These are phyloP conservation scores for Diaporthe sp. DNA, from an alignment of 2,329 filamentous ascomycete species.

Conservation along the genomic window DNA sequence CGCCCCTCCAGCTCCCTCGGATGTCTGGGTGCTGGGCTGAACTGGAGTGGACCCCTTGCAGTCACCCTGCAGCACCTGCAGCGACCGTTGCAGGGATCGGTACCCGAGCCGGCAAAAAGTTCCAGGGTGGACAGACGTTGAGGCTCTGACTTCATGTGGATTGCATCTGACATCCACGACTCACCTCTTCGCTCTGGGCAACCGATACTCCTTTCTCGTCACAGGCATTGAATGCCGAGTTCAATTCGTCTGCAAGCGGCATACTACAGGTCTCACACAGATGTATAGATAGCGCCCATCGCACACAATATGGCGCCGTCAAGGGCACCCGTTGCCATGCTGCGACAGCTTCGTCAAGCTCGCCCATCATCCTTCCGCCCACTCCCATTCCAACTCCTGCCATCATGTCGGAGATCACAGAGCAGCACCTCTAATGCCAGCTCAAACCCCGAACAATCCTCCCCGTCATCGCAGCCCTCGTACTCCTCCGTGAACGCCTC, in stretches of 20 bases:
- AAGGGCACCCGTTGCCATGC: conserved; percentile 26
- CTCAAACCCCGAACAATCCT: conserved; percentile 15
- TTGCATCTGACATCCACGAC: neutral
- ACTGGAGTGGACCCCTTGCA: conserved; percentile 10
- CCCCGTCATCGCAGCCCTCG: conserved; percentile 40
- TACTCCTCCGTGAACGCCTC: conserved; percentile 83
- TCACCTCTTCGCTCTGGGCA: neutral
- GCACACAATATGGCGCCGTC: conserved; percentile 31
- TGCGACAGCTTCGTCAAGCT: conserved; percentile 24
- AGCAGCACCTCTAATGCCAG: neutral
- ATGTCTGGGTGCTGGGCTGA: neutral
- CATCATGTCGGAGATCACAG: conserved; percentile 22
- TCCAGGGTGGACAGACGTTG: neutral
- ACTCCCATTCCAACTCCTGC: conserved; percentile 20
- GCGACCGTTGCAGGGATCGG: conserved; percentile 11
- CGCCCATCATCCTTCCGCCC: conserved; percentile 7
- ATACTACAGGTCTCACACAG: neutral
- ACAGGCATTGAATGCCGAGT: neutral
- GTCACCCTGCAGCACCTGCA: neutral
- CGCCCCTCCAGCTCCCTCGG: conserved; percentile 2
- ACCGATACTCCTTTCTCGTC: neutral
- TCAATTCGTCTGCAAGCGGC: neutral
- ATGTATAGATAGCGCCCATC: neutral
- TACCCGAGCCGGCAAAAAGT: conserved; percentile 10
- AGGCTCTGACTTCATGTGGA: conserved; percentile 15